Conservation (phyloP, 441 rosid genomes). For the Populus tomentosa region DNA sequence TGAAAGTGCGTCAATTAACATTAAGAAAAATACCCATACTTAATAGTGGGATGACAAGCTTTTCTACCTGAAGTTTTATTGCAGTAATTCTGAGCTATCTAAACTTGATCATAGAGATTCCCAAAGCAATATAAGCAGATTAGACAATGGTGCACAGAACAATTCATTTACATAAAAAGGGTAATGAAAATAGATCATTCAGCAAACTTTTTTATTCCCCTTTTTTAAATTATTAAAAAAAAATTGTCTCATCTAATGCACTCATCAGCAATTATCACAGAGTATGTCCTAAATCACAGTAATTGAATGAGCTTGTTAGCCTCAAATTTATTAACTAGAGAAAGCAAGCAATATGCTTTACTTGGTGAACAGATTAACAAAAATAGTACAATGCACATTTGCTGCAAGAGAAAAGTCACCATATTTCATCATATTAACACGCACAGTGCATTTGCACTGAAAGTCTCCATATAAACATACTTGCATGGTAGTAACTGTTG, state of each 20-base stretch:
- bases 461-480: conserved; percentile 37
- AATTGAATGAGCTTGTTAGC: neutral
- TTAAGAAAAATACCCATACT: neutral
- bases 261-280: neutral
- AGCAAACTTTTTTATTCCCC: neutral
- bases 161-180: neutral
- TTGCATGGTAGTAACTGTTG: conserved; percentile 69
- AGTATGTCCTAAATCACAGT: neutral
- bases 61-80: neutral
- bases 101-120: neutral
- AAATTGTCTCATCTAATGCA: neutral
- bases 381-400: neutral
- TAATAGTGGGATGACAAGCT: neutral
- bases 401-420: neutral
- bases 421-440: neutral
- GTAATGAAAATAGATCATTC: neutral
- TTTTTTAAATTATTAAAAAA: neutral
- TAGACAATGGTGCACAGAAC: neutral
- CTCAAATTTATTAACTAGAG: neutral
- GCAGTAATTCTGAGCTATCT: neutral
- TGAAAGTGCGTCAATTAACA: neutral
- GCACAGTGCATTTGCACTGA: neutral
- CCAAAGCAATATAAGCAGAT: neutral
- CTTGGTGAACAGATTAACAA: neutral
- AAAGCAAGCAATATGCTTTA: neutral